Evolutionary conservation across 208 protist genomes (phyloP).

Genomic region (Acanthamoeba triangularis): DNA sequence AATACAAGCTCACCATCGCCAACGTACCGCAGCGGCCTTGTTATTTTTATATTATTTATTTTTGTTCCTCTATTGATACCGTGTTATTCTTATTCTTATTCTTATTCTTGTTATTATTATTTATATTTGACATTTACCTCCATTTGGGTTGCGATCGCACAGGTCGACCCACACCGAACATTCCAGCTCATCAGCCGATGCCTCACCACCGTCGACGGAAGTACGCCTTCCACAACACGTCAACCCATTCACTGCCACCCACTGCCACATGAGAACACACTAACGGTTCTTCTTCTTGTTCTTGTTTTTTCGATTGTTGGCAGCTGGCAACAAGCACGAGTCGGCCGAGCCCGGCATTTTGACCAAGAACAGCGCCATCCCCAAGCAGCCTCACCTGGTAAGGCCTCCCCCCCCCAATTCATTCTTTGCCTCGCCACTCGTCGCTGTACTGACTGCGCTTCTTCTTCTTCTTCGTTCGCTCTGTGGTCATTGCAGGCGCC

Average conservation of each 20-base stretch:
- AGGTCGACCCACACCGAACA: background rate
- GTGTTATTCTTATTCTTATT: too few relatives aligned
- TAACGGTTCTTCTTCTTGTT: background rate
- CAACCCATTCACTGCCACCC: too few relatives aligned
- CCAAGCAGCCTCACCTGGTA: conserved; percentile 23
- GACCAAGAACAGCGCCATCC: conserved; percentile 23
- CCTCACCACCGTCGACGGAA: conserved; percentile 9
- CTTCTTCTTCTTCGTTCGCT: too few relatives aligned
- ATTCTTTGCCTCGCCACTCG: too few relatives aligned
- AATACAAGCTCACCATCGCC: conserved; percentile 5
- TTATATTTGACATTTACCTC: background rate
- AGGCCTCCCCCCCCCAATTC: too few relatives aligned
- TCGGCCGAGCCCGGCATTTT: background rate
- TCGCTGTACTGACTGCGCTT: too few relatives aligned
- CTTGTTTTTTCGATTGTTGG: too few relatives aligned
- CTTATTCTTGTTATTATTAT: background rate
- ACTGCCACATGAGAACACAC: too few relatives aligned
- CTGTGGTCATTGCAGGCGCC: background rate
- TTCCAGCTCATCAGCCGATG: conserved; percentile 22
- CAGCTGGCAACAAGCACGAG: conserved; percentile 1
- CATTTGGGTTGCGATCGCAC: too few relatives aligned
- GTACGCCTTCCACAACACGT: background rate
- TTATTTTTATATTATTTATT: too few relatives aligned
- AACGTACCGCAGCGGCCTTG: background rate
- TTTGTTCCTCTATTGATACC: too few relatives aligned